Percentiles rank a stretch among this genome's conserved stretches.
Evolutionary conservation across 2,329 filamentous ascomycete species (phyloP).

Genomic region (Setomelanomma holmii): DNA sequence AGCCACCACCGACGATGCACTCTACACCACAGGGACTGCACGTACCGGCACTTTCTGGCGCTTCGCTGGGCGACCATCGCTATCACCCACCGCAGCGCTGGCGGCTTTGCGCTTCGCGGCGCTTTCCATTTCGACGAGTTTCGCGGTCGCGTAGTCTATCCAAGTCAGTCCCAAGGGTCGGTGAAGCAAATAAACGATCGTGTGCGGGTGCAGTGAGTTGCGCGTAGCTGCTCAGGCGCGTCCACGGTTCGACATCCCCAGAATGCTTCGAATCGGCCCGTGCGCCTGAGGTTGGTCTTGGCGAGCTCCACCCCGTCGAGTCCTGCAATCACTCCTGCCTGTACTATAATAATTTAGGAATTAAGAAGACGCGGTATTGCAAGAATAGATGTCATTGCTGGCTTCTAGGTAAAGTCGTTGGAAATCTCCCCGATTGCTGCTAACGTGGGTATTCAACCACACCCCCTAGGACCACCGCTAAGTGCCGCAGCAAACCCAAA

Average conservation of each 20-base stretch:
- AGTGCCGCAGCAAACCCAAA: conserved; percentile 29
- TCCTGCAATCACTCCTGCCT: neutral
- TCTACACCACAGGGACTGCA: conserved; percentile 39
- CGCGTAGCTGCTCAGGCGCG: conserved; percentile 9
- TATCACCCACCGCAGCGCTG: conserved; percentile 56
- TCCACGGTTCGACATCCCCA: neutral
- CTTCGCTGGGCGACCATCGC: conserved; percentile 63
- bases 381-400: conserved; percentile 15
- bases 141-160: conserved; percentile 41
- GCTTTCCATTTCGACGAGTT: conserved; percentile 49
- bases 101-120: conserved; percentile 64
- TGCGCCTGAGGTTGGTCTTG: neutral
- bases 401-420: conserved; percentile 13
- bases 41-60: conserved; percentile 66
- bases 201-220: conserved; percentile 22
- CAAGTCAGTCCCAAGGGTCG: conserved; percentile 20
- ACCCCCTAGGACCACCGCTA: conserved; percentile 21
- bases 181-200: neutral
- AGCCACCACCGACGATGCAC: conserved; percentile 32
- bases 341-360: neutral
- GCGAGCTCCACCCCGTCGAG: neutral
- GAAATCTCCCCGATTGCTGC: conserved; percentile 30
- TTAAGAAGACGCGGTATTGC: conserved; percentile 2
- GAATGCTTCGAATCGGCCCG: neutral
- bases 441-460: conserved; percentile 38